These are phyloP conservation scores for Lizanozyma gosingica DNA, from an alignment of 1,139 yeast species.

Conservation along the genomic window DNA sequence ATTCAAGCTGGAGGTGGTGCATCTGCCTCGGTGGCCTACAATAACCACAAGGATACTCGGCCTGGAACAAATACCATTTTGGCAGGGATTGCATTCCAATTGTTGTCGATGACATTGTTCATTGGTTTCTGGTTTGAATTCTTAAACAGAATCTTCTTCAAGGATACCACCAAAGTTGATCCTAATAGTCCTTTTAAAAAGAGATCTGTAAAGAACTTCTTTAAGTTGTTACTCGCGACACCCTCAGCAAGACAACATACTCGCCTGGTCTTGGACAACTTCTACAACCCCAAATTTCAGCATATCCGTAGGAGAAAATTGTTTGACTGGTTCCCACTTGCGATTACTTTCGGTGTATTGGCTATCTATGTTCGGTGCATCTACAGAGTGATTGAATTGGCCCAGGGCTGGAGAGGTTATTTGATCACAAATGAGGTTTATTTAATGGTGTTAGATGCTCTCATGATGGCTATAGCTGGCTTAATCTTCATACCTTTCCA, in stretches of 20 bases:
- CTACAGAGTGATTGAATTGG: constrained; percentile 72
- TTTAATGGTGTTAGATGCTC: constrained; percentile 69
- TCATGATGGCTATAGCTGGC: constrained; percentile 49
- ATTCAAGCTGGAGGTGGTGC: constrained; percentile 85
- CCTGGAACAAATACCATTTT: constrained; percentile 72
- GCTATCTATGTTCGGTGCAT: constrained; percentile 65
- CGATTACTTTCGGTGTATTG: constrained; percentile 43
- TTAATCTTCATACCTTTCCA: constrained; percentile 45
- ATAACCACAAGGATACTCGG: constrained; percentile 23
- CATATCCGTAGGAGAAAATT: constrained; percentile 30
- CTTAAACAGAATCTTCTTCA: constrained; percentile 36
- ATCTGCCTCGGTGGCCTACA: constrained; percentile 51
- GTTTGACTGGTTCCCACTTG: constrained; percentile 43
- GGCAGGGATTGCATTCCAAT: constrained; percentile 77
- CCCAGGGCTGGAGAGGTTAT: constrained; percentile 70
- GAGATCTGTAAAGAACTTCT: constrained; percentile 18
- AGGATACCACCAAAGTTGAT: constrained; percentile 13
- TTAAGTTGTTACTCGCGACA: constrained; percentile 22
- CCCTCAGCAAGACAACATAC: constrained; percentile 17
- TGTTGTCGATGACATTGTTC: constrained; percentile 61
- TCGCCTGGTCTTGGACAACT: constrained; percentile 1
- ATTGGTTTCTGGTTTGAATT: constrained; percentile 48
- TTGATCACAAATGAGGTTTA: constrained; percentile 64
- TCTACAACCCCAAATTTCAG: constrained; percentile 29
- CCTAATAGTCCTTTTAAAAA: constrained; percentile 15